Evolutionary conservation across 2,329 filamentous ascomycete genomes (phyloP).

Genomic region (Alternaria brassicae): DNA sequence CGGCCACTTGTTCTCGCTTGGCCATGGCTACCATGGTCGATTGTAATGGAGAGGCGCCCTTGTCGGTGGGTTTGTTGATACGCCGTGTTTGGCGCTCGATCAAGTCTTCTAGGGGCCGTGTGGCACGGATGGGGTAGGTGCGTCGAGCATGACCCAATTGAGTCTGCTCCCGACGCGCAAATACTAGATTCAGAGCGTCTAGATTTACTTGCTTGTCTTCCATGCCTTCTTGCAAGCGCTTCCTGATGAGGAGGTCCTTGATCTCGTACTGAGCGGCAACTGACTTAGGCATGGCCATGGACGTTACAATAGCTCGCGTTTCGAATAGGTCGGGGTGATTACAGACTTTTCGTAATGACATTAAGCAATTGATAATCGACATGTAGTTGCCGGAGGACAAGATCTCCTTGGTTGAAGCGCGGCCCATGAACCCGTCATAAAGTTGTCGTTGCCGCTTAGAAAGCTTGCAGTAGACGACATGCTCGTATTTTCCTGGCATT

Average conservation of each 20-base stretch:
- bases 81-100: constrained; percentile 71
- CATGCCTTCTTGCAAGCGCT: constrained; percentile 67
- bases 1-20: constrained; percentile 73
- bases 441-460: constrained; percentile 95
- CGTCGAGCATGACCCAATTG: constrained; percentile 61
- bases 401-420: constrained; percentile 86
- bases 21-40: constrained; percentile 73
- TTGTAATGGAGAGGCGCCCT: constrained; percentile 67
- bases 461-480: constrained; percentile 92
- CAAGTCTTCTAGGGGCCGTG: constrained; percentile 72
- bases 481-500: constrained; percentile 97
- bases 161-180: constrained; percentile 69
- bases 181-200: constrained; percentile 79
- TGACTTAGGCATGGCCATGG: constrained; percentile 87
- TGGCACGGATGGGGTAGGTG: constrained; percentile 63
- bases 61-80: constrained; percentile 58
- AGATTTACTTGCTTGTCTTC: constrained; percentile 72
- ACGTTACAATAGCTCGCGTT: constrained; percentile 94
- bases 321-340: constrained; percentile 98
- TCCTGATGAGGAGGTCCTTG: constrained; percentile 74
- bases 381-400: constrained; percentile 93
- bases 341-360: constrained; percentile 97
- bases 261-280: constrained; percentile 75
- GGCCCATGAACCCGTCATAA: constrained; percentile 94
- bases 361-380: constrained; percentile 96